Base-by-base conservation (phyloP, 2,329 filamentous ascomycete species). In the Corniculantispora saksenae region DNA sequence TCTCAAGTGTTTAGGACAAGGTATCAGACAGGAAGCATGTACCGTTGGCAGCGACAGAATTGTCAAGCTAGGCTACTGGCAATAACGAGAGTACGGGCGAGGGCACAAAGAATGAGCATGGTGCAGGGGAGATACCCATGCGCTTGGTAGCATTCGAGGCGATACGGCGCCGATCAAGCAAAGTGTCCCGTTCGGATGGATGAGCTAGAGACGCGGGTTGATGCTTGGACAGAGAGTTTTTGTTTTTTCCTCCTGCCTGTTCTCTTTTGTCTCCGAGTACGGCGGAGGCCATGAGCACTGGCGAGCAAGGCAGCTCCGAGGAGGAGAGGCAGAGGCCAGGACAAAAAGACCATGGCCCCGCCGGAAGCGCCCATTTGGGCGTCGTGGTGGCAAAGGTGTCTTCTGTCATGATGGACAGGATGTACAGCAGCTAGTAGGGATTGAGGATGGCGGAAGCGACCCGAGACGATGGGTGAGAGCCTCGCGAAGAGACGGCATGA, bases 371-470 rank as follows among this genome's bases (percentile, higher is more conserved):
- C 38, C 38, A 32, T 54, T 61, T 23, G 38, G 59, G 59, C 10
- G 32, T 21, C 3, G 51, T 47, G 17, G 56, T 59, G 25, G 56
- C 43, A 43, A 48, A 58, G 40, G 23, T 57, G 27, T n/a, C 29
- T 27, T 48, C 19, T 40, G n/a, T 45, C 40, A 47, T 23, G 15
- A 35, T 58, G 38, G 61, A 25, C 35, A 51, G 53, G 55, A 54
- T 55, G 55, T 23, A 50, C 35, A 38, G 43, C 23, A 50, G 50
- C 62, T 64, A 64, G 62, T 53, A 59, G 38, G 62, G 62, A 58
- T 64, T n/a, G 27, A 51, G 35, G 32, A 25, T 43, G 55, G 62
- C 62, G 62, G 62, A 64, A 64, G 62, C 55, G 55, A 59, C 55
- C 62, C 62, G 62, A 64, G 55, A 51, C 55, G 55, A 54, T 53